Base-by-base conservation (phyloP, 2,329 filamentous ascomycete genomes). In the Hypomyces rosellus region DNA sequence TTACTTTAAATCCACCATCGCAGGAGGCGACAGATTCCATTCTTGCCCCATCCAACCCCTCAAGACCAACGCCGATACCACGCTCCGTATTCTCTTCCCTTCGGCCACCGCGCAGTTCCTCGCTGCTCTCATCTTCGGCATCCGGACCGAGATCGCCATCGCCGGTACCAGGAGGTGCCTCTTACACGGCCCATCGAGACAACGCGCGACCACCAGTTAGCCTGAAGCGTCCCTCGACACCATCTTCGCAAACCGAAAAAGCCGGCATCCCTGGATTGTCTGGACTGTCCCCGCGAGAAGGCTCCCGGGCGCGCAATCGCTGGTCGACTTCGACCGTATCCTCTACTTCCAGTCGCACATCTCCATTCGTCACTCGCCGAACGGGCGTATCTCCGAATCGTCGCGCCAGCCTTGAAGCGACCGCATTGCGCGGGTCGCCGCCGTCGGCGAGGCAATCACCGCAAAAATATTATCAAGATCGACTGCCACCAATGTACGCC, bases 261-360 rank as follows among this genome's bases (percentile, higher is more conserved):
- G 49, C 54, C 22, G 53, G 57, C 9, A 30, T 30, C 9, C 25
- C 25, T 30, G 25, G 25, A 37, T 45, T 50, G 46, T 52, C 58
- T 61, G 52, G 59, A 63, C 18, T 63, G 62, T 48, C 65, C 63
- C 54, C 57, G 41, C 51, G 66, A 60, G 74, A 77, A 50, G 65
- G 68, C 41, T 68, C 74, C 38, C 73, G 71, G 61, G 74, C 73
- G 55, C 67, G 75, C 53, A 75, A 79, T 59, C 72, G 75, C 59
- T 78, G 75, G 75, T 78, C 76, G 12, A 51, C 49, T 2, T 54
- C 52, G 30, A 48, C 49, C 39, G 66, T 69, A 16, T 80, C 77
- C 13, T 77, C 76, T 46, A 62, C 67, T 8, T 79, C 76, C 39
- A 79, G 72, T 53, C 71, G 67, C 55, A 65, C 69, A 36, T 75